Conservation (phyloP, 306 rosid species). For the Dalbergia cultrata region DNA sequence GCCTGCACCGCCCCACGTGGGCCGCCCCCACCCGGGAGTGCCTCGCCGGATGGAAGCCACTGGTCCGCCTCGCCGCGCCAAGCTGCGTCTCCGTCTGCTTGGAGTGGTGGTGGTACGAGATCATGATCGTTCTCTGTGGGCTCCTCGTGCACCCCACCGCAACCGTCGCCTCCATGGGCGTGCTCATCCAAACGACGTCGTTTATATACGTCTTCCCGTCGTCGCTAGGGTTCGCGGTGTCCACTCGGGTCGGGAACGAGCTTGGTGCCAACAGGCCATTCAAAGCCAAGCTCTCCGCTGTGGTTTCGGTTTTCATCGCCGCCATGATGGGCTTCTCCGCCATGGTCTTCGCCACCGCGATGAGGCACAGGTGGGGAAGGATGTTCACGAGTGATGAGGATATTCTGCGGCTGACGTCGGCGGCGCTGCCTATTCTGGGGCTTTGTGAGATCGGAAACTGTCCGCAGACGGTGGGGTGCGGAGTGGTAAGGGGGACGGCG, state of each 20-base stretch:
- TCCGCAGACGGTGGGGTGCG: slow-evolving; percentile 94
- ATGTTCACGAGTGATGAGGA: slow-evolving; percentile 69
- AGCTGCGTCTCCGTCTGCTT: slow-evolving; percentile 92
- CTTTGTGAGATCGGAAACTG: slow-evolving; percentile 96
- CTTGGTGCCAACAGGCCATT: slow-evolving; percentile 70
- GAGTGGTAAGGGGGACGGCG: slow-evolving; percentile 88
- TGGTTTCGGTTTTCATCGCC: slow-evolving; percentile 64
- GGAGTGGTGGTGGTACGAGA: slow-evolving; percentile 99
- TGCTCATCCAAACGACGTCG: slow-evolving; percentile 88
- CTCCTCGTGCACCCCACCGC: slow-evolving; percentile 76
- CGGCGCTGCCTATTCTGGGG: slow-evolving; percentile 84
- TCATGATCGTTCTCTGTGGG: slow-evolving; percentile 89
- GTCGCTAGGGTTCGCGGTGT: slow-evolving; percentile 78
- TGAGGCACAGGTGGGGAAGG: slow-evolving; percentile 75
- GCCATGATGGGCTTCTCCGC: slow-evolving; percentile 73
- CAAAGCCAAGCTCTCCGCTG: slow-evolving; percentile 66
- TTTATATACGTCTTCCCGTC: slow-evolving; percentile 91
- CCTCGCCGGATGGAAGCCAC: slow-evolving; percentile 71
- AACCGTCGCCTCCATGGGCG: slow-evolving; percentile 91
- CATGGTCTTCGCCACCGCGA: slow-evolving; percentile 59
- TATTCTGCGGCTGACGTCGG: slow-evolving; percentile 71
- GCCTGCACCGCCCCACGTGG: slow-evolving; percentile 72
- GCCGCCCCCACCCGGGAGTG: slow-evolving; percentile 71
- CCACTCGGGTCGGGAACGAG: slow-evolving; percentile 89
- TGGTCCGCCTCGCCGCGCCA: slow-evolving; percentile 74